Base-by-base conservation (phyloP, 1,284 basidiomycete genomes). In the Caloboletus firmus region DNA sequence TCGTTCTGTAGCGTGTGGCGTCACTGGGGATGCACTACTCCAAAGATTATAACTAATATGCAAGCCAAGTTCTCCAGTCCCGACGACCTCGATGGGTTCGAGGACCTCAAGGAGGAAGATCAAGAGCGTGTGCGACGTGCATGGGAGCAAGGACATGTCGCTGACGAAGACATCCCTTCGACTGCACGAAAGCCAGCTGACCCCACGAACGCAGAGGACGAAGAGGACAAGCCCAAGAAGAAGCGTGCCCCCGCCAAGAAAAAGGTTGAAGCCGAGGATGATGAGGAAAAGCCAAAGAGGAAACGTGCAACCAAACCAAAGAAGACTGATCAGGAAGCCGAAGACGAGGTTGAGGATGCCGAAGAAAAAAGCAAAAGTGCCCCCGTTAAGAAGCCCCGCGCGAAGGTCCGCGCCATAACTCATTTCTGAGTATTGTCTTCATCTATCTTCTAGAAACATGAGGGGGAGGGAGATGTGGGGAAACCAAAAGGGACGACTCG, bases 1-100 rank as follows among this genome's bases (percentile, higher is more conserved):
- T 51, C 40, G 6, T 34, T 51, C n/a, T 50, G 34, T 42, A 91
- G 90, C 61, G 67, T 75, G 43, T 92, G 87, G 86, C 82, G 89
- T 59, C 91, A 94, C 66, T 93, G 87, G 87, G 87, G 89, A 53
- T 95, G 93, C 61, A 79, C 82, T 7, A 92, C 91, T 0, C 54
- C 77, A 22, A 83, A 79, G 60, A 82, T 93, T 50, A 65, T 95
- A 36, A 68, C 71, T n/a, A 91, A 93, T 66, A 79, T 92, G 72
- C 87, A 91, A 72, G 76, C 81, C 30, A 73, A 74, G 7, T 79
- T 88, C 62, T 74, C 78, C 9, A 76, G 80, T 11, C 76, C 82
- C 0, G 76, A 80, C 12, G 91, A 89, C 1, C 73, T 91, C 31
- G 89, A 91, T 61, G 89, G 88, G 18, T 90, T 79, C 64, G 85